Evolutionary conservation across 768 basidiomycete species (phyloP), one percentile per base, ranked within the genome.

Genomic region (Pleurotus giganteus): DNA sequence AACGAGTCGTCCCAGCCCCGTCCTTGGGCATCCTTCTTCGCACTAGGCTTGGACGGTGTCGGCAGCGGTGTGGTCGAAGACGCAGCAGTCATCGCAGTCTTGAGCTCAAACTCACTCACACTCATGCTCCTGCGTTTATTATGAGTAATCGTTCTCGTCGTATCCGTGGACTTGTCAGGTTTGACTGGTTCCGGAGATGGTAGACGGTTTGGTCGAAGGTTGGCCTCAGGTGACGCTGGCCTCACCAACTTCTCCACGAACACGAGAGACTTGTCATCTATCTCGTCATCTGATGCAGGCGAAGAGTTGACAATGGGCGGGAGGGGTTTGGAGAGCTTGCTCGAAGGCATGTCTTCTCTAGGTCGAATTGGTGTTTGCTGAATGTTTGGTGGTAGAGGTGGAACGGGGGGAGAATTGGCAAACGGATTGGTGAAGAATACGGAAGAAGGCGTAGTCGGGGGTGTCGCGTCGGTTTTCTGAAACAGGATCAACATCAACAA

Each of bases 51-150:
- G 47, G 66, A 50, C 21, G 74, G 65, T 36, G 71, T 60, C 23
- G 76, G 73, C 4, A 71, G 68, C 21, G 71, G 71, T 45, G 71
- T 70, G 13, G 69, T 58, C 4, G 75, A 62, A 31, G 75, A 66
- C 19, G 74, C 60, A 43, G 73, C 65, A 2, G 71, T 53, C 56
- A 73, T 66, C 2, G 71, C 65, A 58, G 77, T 77, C 65, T 81
- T 77, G 46, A 80, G 60, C 34, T 88, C 87, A 5, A 77, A 76
- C 63, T 88, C 83, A 47, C 86, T 80, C 49, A 88, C 81, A 60
- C 89, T 91, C 80, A 85, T 81, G 64, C 88, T 90, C 56, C 89
- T 74, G 60, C 86, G 80, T 60, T 86, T 60, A 15, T 32, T 43
- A 34, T 53, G 56, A 46, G 29, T 85, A 58, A 61, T 59, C 17